phyloP scores from a whole-genome alignment of 352 stramenopile genomes.

The Phytophthora litchii region DNA sequence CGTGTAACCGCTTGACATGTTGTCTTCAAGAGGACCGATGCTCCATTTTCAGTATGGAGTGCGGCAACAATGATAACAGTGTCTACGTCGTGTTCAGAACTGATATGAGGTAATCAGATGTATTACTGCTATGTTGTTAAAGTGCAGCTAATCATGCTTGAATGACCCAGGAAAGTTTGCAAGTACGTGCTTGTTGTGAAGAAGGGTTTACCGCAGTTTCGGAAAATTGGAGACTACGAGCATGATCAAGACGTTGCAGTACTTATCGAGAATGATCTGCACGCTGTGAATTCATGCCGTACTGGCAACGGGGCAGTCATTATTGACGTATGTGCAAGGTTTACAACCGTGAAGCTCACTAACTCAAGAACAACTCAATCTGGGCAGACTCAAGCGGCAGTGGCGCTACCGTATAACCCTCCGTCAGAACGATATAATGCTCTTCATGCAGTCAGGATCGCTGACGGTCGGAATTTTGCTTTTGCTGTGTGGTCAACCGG shows the following conservation, averaged over 20 bases:
- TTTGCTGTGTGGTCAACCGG: constrained; percentile 48
- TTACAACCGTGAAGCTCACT: constrained; percentile 23
- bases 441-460: constrained; percentile 27
- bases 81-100: constrained; percentile 38
- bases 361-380: neutral
- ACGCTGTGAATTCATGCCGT: neutral
- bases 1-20: constrained; percentile 38
- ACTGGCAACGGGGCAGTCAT: constrained; percentile 24
- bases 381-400: constrained; percentile 1
- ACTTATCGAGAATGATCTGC: constrained; percentile 24
- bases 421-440: constrained; percentile 37
- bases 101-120: constrained; percentile 32
- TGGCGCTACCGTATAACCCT: constrained; percentile 34
- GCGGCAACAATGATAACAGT: constrained; percentile 28
- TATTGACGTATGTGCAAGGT: constrained; percentile 38
- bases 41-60: constrained; percentile 43
- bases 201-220: constrained; percentile 31
- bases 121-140: neutral
- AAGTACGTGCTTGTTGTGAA: constrained; percentile 39
- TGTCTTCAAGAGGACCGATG: constrained; percentile 21
- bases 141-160: neutral
- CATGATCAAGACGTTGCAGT: constrained; percentile 37
- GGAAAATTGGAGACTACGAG: constrained; percentile 32
- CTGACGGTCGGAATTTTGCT: constrained; percentile 28
- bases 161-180: constrained; percentile 31